These are phyloP conservation scores for Capronia americana DNA, from an alignment of 2,329 filamentous ascomycete species.

Conservation along the genomic window DNA sequence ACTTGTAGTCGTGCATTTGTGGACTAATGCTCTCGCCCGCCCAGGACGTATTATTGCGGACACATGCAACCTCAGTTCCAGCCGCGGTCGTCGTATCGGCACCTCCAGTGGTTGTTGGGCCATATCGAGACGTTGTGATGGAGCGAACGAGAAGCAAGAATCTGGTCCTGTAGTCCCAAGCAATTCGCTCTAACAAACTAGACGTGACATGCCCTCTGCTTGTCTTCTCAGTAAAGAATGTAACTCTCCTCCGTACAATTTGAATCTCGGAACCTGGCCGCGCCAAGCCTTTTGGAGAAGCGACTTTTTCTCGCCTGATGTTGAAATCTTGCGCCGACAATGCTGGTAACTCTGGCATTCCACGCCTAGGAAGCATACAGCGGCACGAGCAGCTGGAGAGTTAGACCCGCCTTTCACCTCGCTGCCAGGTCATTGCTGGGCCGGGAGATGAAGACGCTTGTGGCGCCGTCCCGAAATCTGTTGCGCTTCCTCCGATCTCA, in stretches of 20 bases:
- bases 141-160: background rate
- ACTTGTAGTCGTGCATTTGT: background rate
- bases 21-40: background rate
- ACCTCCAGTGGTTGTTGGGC: constrained; percentile 47
- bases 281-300: constrained; percentile 5
- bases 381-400: background rate
- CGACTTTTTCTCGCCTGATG: constrained; percentile 5
- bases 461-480: constrained; percentile 61
- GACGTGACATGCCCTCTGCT: background rate
- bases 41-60: constrained; percentile 42
- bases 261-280: background rate
- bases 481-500: constrained; percentile 76
- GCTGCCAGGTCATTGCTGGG: background rate
- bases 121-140: constrained; percentile 40
- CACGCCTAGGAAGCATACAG: background rate
- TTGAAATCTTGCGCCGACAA: background rate
- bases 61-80: constrained; percentile 49
- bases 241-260: background rate
- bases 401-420: background rate
- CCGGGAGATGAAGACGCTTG: constrained; percentile 35
- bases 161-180: background rate
- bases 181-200: background rate
- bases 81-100: constrained; percentile 44
- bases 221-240: background rate
- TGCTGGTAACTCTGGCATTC: background rate